Conservation (phyloP, 2,329 filamentous ascomycete genomes). For the Cladosporium oxysporum region DNA sequence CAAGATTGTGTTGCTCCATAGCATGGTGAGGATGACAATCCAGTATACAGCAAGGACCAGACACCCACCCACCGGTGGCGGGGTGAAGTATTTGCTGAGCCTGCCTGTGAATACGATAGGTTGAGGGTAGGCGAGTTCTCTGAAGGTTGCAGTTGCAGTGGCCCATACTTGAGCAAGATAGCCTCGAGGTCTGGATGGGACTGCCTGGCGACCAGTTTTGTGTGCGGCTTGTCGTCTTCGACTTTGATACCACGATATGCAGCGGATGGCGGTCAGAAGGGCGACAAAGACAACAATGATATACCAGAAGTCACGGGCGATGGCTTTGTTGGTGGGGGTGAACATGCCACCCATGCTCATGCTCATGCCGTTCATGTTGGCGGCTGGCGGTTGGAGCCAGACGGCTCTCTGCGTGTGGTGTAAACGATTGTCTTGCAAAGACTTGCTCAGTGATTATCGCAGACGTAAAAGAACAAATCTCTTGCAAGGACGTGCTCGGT, state of each 20-base stretch:
- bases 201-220: slow-evolving; percentile 16
- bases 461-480: neutral
- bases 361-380: slow-evolving; percentile 32
- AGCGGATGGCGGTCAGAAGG: slow-evolving; percentile 26
- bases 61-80: slow-evolving; percentile 35
- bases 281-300: slow-evolving; percentile 31
- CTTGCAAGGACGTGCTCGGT: neutral
- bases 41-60: slow-evolving; percentile 34
- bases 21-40: slow-evolving; percentile 32
- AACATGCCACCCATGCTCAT: slow-evolving; percentile 33
- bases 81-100: slow-evolving; percentile 35
- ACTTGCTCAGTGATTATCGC: neutral
- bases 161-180: slow-evolving; percentile 31
- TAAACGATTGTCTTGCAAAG: neutral
- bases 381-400: slow-evolving; percentile 13
- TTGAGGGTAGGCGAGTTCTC: slow-evolving; percentile 35
- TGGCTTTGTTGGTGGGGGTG: slow-evolving; percentile 28
- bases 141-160: slow-evolving; percentile 29
- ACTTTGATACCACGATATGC: slow-evolving; percentile 23
- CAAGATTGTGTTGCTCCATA: slow-evolving; percentile 36
- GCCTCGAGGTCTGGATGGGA: slow-evolving; percentile 30
- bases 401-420: neutral
- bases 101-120: slow-evolving; percentile 34
- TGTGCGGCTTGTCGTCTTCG: slow-evolving; percentile 23
- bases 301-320: slow-evolving; percentile 36